phyloP scores from a whole-genome alignment of 2,329 filamentous ascomycete genomes.

The Myriosclerotinia curreyana region DNA sequence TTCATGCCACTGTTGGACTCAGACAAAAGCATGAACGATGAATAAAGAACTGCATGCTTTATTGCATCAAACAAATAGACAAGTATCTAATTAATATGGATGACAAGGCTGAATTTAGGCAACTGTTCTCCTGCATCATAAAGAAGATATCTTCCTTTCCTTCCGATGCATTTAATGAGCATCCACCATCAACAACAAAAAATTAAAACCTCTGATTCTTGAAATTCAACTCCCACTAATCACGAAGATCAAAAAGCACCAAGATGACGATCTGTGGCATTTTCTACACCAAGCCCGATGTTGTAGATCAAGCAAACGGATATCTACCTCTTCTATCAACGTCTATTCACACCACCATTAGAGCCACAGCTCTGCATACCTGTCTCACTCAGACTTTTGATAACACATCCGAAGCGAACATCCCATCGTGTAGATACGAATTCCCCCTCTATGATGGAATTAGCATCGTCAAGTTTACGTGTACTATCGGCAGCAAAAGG shows the following conservation, averaged over 20 bases:
- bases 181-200: neutral
- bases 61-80: neutral
- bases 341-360: conserved; percentile 58
- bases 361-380: conserved; percentile 50
- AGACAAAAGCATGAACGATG: neutral
- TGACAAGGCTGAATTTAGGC: neutral
- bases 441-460: conserved; percentile 74
- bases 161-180: too few species aligned
- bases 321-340: conserved; percentile 60
- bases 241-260: neutral
- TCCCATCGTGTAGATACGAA: conserved; percentile 59
- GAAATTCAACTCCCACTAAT: neutral
- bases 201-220: neutral
- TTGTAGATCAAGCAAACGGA: neutral
- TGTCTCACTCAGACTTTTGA: conserved; percentile 56
- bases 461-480: conserved; percentile 65
- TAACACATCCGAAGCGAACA: conserved; percentile 50
- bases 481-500: conserved; percentile 57
- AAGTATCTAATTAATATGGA: neutral
- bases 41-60: neutral
- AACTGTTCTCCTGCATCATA: neutral
- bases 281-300: neutral
- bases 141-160: neutral
- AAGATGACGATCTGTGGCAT: neutral
- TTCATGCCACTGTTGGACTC: neutral